Percentiles rank a stretch among this genome's conserved stretches.
Evolutionary conservation across 106 monocot genomes (phyloP).

Genomic region (Phalaenopsis equestris): DNA sequence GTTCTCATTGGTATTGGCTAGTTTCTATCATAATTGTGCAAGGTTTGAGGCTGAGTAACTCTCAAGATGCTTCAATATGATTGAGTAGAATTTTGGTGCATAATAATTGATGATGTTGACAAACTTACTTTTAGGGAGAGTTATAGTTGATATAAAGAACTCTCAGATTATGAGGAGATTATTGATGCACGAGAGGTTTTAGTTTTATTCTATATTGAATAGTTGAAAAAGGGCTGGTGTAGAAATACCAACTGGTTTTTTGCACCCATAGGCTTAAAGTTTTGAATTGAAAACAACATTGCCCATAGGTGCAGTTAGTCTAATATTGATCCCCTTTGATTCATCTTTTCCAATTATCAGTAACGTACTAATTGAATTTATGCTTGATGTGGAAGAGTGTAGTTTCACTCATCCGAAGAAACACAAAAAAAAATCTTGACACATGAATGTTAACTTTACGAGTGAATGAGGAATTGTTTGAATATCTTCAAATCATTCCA

Average conservation of each 20-base stretch:
- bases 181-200: not conserved
- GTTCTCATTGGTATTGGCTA: not conserved
- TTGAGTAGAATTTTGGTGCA: not conserved
- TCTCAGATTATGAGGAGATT: not conserved
- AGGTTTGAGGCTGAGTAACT: too few species aligned
- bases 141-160: not conserved
- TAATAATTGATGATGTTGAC: not conserved
- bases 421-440: not conserved
- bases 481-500: not conserved
- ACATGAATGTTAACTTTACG: not conserved
- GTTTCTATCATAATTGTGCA: not conserved
- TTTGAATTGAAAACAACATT: too few species aligned
- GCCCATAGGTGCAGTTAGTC: not conserved
- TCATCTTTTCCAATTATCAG: not conserved
- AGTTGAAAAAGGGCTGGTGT: not conserved
- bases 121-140: too few species aligned
- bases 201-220: not conserved
- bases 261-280: too few species aligned
- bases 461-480: not conserved
- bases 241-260: not conserved
- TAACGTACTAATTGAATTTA: not conserved
- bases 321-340: not conserved
- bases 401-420: not conserved
- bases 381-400: not conserved
- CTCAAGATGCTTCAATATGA: not conserved